phyloP scores from a whole-genome alignment of 2,329 filamentous ascomycete genomes.

The Arthrobotrys musiformis region DNA sequence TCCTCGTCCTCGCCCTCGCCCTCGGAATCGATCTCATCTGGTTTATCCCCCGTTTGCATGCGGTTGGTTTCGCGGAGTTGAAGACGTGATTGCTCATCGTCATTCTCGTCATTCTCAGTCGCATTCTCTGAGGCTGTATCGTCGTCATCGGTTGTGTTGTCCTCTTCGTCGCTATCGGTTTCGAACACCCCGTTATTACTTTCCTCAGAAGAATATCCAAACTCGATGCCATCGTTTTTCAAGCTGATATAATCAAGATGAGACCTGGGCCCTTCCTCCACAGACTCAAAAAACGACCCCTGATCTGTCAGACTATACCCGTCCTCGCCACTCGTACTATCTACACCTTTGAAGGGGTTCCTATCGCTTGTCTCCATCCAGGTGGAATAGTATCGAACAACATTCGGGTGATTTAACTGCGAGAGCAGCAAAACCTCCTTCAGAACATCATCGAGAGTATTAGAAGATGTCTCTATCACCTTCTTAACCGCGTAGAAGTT shows the following conservation, averaged over 20 bases:
- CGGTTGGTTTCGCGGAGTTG: slow-evolving; percentile 59
- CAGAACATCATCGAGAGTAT: slow-evolving; percentile 81
- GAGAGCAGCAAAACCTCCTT: slow-evolving; percentile 89
- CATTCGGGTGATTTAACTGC: slow-evolving; percentile 87
- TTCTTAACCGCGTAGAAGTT: slow-evolving; percentile 97
- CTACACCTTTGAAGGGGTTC: slow-evolving; percentile 55
- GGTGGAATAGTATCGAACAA: slow-evolving; percentile 91
- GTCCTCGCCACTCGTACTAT: slow-evolving; percentile 44
- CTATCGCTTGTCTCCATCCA: slow-evolving; percentile 79
- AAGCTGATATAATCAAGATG: slow-evolving; percentile 56
- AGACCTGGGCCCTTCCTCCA: slow-evolving; percentile 62
- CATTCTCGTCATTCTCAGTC: slow-evolving; percentile 63
- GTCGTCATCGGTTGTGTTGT: slow-evolving; percentile 61
- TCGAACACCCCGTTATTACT: slow-evolving; percentile 61
- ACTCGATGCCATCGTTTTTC: slow-evolving; percentile 62
- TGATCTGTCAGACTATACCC: slow-evolving; percentile 49
- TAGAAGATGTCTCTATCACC: slow-evolving; percentile 82
- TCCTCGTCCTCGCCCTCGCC: slow-evolving; percentile 29
- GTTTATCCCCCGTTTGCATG: slow-evolving; percentile 62
- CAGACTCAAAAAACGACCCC: slow-evolving; percentile 16
- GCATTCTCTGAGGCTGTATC: neutral
- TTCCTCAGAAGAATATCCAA: slow-evolving; percentile 72
- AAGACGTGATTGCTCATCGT: slow-evolving; percentile 62
- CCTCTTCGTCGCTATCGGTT: slow-evolving; percentile 61
- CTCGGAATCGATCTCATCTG: slow-evolving; percentile 64